Conservation (phyloP, 352 stramenopile species). For the Globisporangium paddicum region DNA sequence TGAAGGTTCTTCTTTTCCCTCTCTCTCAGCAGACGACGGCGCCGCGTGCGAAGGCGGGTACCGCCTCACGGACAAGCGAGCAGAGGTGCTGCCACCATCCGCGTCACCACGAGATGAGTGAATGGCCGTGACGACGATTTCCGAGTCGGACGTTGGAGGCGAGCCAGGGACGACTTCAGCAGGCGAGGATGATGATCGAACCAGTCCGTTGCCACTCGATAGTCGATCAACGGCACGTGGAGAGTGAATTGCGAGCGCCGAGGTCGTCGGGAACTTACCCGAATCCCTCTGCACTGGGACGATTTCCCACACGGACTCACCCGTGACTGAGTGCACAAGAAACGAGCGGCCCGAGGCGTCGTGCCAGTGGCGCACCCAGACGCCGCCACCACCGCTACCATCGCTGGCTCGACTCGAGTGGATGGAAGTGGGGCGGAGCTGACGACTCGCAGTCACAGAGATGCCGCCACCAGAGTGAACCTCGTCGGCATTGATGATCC, state of each 20-base stretch:
- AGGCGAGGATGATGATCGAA: neutral
- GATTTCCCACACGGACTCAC: slow-evolving; percentile 73
- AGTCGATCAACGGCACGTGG: neutral
- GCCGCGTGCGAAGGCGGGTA: neutral
- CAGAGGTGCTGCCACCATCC: neutral
- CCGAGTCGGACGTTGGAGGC: slow-evolving; percentile 28
- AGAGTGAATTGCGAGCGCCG: neutral
- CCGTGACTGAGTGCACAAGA: slow-evolving; percentile 64
- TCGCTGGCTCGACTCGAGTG: slow-evolving; percentile 15
- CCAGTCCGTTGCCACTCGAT: neutral
- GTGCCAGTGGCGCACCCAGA: slow-evolving; percentile 68
- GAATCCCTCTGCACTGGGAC: neutral
- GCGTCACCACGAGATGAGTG: neutral
- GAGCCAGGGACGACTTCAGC: slow-evolving; percentile 8
- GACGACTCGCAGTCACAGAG: neutral
- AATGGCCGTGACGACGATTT: slow-evolving; percentile 25
- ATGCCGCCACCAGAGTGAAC: slow-evolving; percentile 8
- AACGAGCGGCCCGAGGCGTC: slow-evolving; percentile 42
- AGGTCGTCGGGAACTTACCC: slow-evolving; percentile 3
- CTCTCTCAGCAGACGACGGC: neutral
- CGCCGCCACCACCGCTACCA: slow-evolving; percentile 15
- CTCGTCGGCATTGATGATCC: slow-evolving; percentile 19
- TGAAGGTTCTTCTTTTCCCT: neutral
- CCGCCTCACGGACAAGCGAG: slow-evolving; percentile 1
- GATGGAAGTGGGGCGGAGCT: neutral